Evolutionary conservation across 176 grass and related monocot genomes (phyloP).

Genomic region (Bothriochloa decipiens): DNA sequence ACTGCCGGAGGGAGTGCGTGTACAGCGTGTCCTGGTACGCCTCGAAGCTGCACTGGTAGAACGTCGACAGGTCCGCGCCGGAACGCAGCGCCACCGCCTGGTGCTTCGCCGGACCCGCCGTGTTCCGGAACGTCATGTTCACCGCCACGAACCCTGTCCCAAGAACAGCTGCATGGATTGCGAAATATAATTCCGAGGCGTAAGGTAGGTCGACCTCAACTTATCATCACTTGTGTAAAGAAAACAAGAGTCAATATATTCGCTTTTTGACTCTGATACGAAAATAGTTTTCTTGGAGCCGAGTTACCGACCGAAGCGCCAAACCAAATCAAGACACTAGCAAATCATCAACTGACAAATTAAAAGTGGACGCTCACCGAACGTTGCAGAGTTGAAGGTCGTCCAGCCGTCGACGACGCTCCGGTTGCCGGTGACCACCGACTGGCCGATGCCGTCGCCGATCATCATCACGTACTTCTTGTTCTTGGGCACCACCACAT

Average conservation of each 20-base stretch:
- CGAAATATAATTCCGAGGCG: too few species aligned
- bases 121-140: slow-evolving; percentile 95
- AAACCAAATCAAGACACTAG: not conserved
- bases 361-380: slow-evolving; percentile 47
- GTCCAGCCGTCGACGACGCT: slow-evolving; percentile 86
- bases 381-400: slow-evolving; percentile 92
- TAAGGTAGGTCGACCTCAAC: too few species aligned
- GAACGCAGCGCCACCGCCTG: slow-evolving; percentile 85
- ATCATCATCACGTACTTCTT: slow-evolving; percentile 92
- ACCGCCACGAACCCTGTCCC: slow-evolving; percentile 84
- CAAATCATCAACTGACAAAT: not conserved
- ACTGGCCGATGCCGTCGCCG: slow-evolving; percentile 82
- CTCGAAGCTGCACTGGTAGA: slow-evolving; percentile 98
- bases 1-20: slow-evolving; percentile 86
- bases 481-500: slow-evolving; percentile 78
- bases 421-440: slow-evolving; percentile 77
- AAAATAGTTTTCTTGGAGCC: too few species aligned
- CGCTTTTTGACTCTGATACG: too few species aligned
- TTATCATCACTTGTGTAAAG: too few species aligned
- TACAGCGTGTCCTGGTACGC: slow-evolving; percentile 98
- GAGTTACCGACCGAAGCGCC: too few species aligned
- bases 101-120: slow-evolving; percentile 70
- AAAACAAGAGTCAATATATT: too few species aligned
- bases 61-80: slow-evolving; percentile 72
- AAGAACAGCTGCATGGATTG: slow-evolving; percentile 61